Conservation (phyloP, 73 alveolate genomes). For the Tetrahymena borealis region DNA sequence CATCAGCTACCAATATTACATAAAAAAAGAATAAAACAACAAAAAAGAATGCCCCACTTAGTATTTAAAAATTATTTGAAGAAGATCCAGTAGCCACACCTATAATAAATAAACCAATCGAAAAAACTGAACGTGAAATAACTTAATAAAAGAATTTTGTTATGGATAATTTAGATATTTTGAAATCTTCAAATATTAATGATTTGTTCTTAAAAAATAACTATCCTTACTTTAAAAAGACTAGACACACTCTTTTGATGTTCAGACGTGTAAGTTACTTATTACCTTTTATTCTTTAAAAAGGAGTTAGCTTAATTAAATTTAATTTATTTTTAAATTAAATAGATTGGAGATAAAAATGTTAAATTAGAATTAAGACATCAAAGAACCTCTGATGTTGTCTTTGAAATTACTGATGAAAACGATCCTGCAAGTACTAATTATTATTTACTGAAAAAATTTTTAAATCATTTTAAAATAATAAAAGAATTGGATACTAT, state of each 20-base stretch:
- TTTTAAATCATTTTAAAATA: not conserved
- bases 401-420: conserved; percentile 21
- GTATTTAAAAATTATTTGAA: not conserved
- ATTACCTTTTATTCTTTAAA: not conserved
- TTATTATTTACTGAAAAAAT: not conserved
- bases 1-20: not conserved
- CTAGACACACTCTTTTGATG: conserved; percentile 19
- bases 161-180: conserved; percentile 5
- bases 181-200: not conserved
- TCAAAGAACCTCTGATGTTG: conserved; percentile 33
- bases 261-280: conserved; percentile 1
- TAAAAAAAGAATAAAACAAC: not conserved
- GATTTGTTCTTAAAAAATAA: not conserved
- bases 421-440: not conserved
- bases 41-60: not conserved
- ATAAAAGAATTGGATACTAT: not conserved
- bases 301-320: too few species aligned
- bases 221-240: not conserved
- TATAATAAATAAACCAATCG: not conserved
- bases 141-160: not conserved
- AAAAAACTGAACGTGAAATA: not conserved
- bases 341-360: conserved; percentile 20
- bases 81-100: not conserved
- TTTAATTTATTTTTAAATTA: too few species aligned
- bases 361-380: conserved; percentile 24